Evolutionary conservation across 305 asterid genomes (phyloP).

Genomic region (Lippia alba): DNA sequence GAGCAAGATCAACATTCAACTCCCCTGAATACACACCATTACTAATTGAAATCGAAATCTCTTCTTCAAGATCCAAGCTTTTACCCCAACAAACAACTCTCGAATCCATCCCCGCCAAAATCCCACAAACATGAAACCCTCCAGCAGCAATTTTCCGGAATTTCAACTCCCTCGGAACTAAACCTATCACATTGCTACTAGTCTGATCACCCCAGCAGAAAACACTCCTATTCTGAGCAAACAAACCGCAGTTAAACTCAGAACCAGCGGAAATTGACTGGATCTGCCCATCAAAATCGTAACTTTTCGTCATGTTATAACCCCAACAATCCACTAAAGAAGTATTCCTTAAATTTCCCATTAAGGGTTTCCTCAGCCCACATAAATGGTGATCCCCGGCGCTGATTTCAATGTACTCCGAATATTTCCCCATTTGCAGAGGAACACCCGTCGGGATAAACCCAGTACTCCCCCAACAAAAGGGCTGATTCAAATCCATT

Average conservation of each 20-base stretch:
- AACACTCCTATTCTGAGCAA: constrained; percentile 68
- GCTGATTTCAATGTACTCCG: constrained; percentile 73
- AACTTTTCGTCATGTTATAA: constrained; percentile 71
- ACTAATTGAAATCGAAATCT: constrained; percentile 44
- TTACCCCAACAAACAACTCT: constrained; percentile 73
- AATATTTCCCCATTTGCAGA: constrained; percentile 44
- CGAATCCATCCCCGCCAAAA: constrained; percentile 58
- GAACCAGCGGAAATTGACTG: constrained; percentile 79
- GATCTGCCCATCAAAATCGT: constrained; percentile 66
- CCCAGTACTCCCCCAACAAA: constrained; percentile 77
- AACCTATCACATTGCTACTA: constrained; percentile 59
- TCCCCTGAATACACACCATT: constrained; percentile 42
- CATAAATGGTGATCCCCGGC: constrained; percentile 89
- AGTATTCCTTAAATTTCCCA: constrained; percentile 58
- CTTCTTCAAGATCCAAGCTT: constrained; percentile 62
- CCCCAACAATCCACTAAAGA: constrained; percentile 90
- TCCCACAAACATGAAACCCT: constrained; percentile 87
- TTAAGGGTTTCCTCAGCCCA: constrained; percentile 72
- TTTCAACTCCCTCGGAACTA: constrained; percentile 52
- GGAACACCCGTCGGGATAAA: constrained; percentile 67
- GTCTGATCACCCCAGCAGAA: constrained; percentile 87
- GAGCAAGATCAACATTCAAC: constrained; percentile 56
- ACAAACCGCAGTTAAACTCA: constrained; percentile 70
- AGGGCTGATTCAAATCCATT: constrained; percentile 60
- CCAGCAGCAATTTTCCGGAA: constrained; percentile 81